Evolutionary conservation across 352 stramenopile genomes (phyloP).

Genomic region (Thalassiosira hispida): DNA sequence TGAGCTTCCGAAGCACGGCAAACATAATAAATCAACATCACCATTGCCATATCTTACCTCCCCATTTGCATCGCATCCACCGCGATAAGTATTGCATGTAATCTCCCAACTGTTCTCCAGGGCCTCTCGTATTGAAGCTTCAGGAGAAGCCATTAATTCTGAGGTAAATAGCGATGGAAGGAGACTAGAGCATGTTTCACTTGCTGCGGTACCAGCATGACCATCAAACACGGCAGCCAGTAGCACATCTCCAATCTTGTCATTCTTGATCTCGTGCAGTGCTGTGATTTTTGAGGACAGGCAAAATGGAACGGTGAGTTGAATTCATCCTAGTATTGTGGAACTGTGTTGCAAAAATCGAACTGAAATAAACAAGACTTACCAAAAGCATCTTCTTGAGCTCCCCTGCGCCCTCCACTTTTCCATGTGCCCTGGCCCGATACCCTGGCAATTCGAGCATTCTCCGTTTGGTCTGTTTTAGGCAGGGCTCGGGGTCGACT

Average conservation of each 20-base stretch:
- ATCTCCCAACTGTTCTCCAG: conserved; percentile 41
- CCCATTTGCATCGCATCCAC: conserved; percentile 60
- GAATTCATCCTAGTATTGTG: background rate
- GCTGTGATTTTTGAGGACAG: conserved; percentile 31
- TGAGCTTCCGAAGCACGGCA: too few species aligned
- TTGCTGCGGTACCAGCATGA: conserved; percentile 69
- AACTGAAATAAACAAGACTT: conserved; percentile 13
- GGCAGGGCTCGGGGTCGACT: conserved; percentile 4
- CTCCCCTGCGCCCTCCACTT: conserved; percentile 55
- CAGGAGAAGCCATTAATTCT: conserved; percentile 44
- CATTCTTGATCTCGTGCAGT: conserved; percentile 72
- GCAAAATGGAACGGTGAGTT: background rate
- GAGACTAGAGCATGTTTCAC: conserved; percentile 53
- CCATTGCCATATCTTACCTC: too few species aligned
- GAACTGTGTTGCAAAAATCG: too few species aligned
- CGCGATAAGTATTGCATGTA: conserved; percentile 65
- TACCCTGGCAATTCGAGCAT: conserved; percentile 24
- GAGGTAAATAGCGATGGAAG: conserved; percentile 61
- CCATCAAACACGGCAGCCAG: conserved; percentile 77
- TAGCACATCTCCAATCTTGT: conserved; percentile 53
- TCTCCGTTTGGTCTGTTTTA: conserved; percentile 3
- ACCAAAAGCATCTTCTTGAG: conserved; percentile 75
- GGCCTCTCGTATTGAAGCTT: conserved; percentile 21
- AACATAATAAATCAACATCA: too few species aligned
- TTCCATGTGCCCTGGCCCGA: conserved; percentile 71